Evolutionary conservation across 108 stramenopile species (phyloP), one percentile per base, ranked within the genome.

Genomic region (Skeletonema marinoi): DNA sequence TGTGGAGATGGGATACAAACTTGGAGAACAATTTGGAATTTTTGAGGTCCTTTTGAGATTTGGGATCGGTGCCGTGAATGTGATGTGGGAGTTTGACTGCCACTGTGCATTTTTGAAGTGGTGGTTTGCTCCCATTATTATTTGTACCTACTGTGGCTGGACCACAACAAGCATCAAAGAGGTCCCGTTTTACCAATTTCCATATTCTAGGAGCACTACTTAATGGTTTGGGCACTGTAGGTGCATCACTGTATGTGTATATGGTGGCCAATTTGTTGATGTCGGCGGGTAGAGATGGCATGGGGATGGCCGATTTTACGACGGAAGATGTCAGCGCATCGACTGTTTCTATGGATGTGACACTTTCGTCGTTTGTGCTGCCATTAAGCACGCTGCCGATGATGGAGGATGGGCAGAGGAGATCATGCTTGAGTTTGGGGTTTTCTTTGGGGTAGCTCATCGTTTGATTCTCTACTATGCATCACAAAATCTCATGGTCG

Each of bases 201-300:
- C 70, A 70, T 8, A 86, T 66, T 11, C 78, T 73, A 9, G 75
- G 78, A 32, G 71, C 69, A 7, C 81, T 80, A 77, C 87, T 87
- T 2, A 94, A 60, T 17, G 89, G 91, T 6, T 71, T 85, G 13
- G 89, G 91, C 46, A 17, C 10, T 29, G 82, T 68, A 8, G 93
- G 93, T 0, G 87, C 91, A 64, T 92, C 93, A 4, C 66, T 44
- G 73, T 89, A 94, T 0, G 90, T 87, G 66, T 94, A 94, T 3
- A 92, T 68, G n/a, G 83, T 78, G 29, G 84, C 54, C 14, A 86
- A 36, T 63, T 12, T 63, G 35, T 19, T 46, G 32, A 63, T 36
- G 66, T 33, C 51, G 12, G 60, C 48, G 6, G 66, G 25, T 29
- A 59, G 25, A 8, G 65, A 38, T 25, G 74, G 1, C 41, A 44